Conservation (phyloP, 2,329 filamentous ascomycete genomes). For the Dothiorella sarmentorum region DNA sequence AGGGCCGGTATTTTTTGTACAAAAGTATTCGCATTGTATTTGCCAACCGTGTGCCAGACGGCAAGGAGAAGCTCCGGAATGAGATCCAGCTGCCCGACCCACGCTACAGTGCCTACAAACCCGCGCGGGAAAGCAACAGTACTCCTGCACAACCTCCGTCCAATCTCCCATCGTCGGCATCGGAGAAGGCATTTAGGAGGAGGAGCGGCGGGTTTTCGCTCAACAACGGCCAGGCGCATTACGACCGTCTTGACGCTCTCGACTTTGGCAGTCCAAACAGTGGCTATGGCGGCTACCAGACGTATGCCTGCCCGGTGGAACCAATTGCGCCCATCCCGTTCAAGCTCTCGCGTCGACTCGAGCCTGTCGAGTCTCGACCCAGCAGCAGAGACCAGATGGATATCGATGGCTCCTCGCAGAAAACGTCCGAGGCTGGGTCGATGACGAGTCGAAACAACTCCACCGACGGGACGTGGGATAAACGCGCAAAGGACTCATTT, state of each 20-base stretch:
- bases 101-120: conserved; percentile 79
- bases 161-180: conserved; percentile 18
- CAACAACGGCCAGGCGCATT: conserved; percentile 32
- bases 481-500: conserved; percentile 47
- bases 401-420: conserved; percentile 25
- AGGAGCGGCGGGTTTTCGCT: conserved; percentile 34
- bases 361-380: conserved; percentile 29
- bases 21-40: conserved; percentile 93
- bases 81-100: conserved; percentile 89
- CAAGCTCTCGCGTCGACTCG: conserved; percentile 21
- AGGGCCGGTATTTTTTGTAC: conserved; percentile 83
- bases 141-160: conserved; percentile 25
- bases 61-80: conserved; percentile 86
- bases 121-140: conserved; percentile 44
- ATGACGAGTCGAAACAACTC: conserved; percentile 17
- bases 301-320: not conserved
- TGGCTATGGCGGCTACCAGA: not conserved
- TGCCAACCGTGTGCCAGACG: conserved; percentile 91
- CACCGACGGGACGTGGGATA: conserved; percentile 53
- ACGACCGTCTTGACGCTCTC: conserved; percentile 23
- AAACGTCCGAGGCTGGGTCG: conserved; percentile 23
- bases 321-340: conserved; percentile 27
- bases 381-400: conserved; percentile 25
- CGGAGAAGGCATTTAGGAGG: conserved; percentile 29
- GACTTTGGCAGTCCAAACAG: not conserved